These are phyloP conservation scores for Phytophthora colocasiae DNA, from an alignment of 352 stramenopile species.

Conservation along the genomic window DNA sequence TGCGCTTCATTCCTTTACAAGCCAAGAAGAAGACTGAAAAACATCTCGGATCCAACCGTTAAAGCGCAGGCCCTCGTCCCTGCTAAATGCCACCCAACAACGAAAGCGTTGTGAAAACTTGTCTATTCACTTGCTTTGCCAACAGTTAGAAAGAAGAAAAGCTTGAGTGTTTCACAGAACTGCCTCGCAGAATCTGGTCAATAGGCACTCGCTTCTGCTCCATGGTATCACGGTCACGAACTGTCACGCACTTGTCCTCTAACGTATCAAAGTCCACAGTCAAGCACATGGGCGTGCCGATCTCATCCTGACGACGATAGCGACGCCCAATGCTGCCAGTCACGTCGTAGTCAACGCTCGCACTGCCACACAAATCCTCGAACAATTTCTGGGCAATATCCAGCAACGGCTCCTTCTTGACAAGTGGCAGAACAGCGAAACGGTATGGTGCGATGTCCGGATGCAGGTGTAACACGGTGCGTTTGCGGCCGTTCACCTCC, in stretches of 20 bases:
- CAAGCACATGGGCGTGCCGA: constrained; percentile 97
- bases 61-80: neutral
- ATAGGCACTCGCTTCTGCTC: constrained; percentile 95
- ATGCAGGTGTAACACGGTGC: constrained; percentile 92
- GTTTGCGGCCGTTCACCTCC: constrained; percentile 84
- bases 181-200: constrained; percentile 84
- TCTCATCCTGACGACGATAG: constrained; percentile 97
- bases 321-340: constrained; percentile 88
- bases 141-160: constrained; percentile 51
- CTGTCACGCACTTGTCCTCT: constrained; percentile 95
- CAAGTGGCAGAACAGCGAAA: constrained; percentile 93
- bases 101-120: neutral
- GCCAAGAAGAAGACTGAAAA: constrained; percentile 28
- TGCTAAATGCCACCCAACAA: too few relatives aligned
- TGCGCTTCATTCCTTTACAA: constrained; percentile 18
- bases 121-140: constrained; percentile 26
- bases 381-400: constrained; percentile 92
- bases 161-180: constrained; percentile 39
- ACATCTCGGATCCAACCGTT: neutral
- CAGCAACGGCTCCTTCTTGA: constrained; percentile 96
- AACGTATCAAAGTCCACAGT: constrained; percentile 98
- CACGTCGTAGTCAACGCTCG: constrained; percentile 94
- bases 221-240: constrained; percentile 96
- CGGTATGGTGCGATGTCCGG: constrained; percentile 94
- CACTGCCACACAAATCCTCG: constrained; percentile 84